Evolutionary conservation across 306 rosid genomes (phyloP).

Genomic region (Dalbergia cochinchinensis): DNA sequence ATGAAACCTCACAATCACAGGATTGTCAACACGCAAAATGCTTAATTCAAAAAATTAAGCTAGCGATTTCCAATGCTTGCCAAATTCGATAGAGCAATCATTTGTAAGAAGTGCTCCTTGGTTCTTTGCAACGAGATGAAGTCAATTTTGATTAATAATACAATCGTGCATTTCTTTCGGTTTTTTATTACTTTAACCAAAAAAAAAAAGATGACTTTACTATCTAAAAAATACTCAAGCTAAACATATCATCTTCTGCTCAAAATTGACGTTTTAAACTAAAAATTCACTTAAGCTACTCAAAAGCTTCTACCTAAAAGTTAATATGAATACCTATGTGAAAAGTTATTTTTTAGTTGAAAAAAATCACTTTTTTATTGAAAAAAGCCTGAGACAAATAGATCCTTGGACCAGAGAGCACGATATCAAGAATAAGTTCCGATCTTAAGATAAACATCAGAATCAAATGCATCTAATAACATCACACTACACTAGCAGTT

Average conservation of each 20-base stretch:
- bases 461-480: constrained; percentile 1
- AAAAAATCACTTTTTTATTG: too few species aligned
- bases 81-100: constrained; percentile 9
- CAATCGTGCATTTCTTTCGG: too few species aligned
- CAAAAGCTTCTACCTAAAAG: too few species aligned
- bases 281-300: too few species aligned
- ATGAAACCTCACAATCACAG: neutral
- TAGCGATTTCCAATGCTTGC: neutral
- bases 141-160: neutral
- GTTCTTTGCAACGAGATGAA: neutral
- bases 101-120: neutral
- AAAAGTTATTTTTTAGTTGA: too few species aligned
- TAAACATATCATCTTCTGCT: too few species aligned
- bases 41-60: constrained; percentile 7
- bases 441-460: neutral
- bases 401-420: neutral
- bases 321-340: too few species aligned
- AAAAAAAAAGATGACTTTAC: too few species aligned
- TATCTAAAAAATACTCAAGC: too few species aligned
- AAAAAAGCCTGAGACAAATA: too few species aligned
- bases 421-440: neutral
- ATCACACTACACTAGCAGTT: neutral
- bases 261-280: too few species aligned
- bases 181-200: neutral
- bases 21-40: neutral